Base-by-base conservation (phyloP, 257 asterid genomes). In the Solanum pinnatisectum region DNA sequence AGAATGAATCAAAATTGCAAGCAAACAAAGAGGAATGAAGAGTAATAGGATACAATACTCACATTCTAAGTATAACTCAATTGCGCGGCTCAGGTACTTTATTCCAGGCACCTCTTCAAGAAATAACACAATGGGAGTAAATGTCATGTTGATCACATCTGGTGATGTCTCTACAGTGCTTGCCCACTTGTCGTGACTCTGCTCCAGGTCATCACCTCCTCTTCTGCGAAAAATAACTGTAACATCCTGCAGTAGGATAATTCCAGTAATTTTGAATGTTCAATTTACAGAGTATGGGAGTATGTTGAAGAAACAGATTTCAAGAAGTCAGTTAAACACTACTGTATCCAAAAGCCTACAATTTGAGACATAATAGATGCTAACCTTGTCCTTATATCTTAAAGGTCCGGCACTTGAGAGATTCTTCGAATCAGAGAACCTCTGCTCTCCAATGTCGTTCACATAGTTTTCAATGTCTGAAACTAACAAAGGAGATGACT, bases 131-230 rank as follows among this genome's bases (percentile, higher is more conserved):
- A 97, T 95, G 71, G 99, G 99, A 67, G 92, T 92, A 92, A 96
- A 97, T 36, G 98, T 94, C 99, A 97, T 96, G 90, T 94, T 94
- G 89, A 97, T 96, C 89, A 97, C 99, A 91, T 97, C 99, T 13
- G 99, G 99, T 20, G 99, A 94, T 23, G 92, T 91, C 89, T 96
- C 96, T 63, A 97, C 99, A n/a, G 98, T 91, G 89, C 70, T 89
- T 85, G 95, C 98, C 99, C 99, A 97, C 90, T 94, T 97, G 37
- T 91, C 93, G 86, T 96, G 97, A 91, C 99, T 97, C 93, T 97
- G 99, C 90, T 97, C 99, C 68, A 97, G 98, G 88, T 97, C 99
- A 86, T 97, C 99, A 36, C 99, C 99, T 78, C 99, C 99, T 92
- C 99, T 93, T 93, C 99, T 95, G 91, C 99, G 93, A 92, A 97